These are phyloP conservation scores for Tulasnella sp. DNA, from an alignment of 768 basidiomycete species.

Conservation along the genomic window DNA sequence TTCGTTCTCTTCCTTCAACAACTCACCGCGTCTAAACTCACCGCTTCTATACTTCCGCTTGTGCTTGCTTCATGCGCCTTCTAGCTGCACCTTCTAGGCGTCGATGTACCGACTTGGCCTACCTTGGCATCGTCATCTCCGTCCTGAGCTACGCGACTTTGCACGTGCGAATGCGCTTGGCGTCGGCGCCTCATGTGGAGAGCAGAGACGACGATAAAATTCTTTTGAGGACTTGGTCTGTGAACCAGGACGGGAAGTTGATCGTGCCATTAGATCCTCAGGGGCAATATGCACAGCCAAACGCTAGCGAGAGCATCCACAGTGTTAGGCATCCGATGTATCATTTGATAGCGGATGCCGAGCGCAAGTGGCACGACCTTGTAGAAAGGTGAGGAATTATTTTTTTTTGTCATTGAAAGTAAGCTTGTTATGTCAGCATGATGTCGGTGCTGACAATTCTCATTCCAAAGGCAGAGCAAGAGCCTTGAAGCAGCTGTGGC, in stretches of 20 bases:
- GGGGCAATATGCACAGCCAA: not conserved
- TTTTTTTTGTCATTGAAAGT: too few relatives aligned
- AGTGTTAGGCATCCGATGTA: constrained; percentile 62
- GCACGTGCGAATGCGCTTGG: too few relatives aligned
- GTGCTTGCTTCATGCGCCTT: too few relatives aligned
- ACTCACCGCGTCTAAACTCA: too few relatives aligned
- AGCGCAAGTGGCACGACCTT: constrained; percentile 50
- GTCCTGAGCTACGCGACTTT: too few relatives aligned
- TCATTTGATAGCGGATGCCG: constrained; percentile 71
- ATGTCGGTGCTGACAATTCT: constrained; percentile 18
- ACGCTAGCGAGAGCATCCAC: constrained; percentile 13
- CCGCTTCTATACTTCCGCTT: too few relatives aligned
- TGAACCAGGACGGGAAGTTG: not conserved
- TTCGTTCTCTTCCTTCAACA: too few relatives aligned
- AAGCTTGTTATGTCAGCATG: not conserved
- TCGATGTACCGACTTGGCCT: too few relatives aligned
- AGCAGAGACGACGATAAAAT: too few relatives aligned
- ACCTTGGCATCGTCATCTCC: too few relatives aligned
- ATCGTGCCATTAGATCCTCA: not conserved
- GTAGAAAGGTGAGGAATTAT: constrained; percentile 31
- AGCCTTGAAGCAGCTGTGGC: constrained; percentile 30
- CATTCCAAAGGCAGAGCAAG: constrained; percentile 38
- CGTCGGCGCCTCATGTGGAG: too few relatives aligned
- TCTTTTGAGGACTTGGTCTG: not conserved
- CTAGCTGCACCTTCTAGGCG: too few relatives aligned